Base-by-base conservation (phyloP, 192 early-diverging fungal species). In the Umbelopsis ramanniana region DNA sequence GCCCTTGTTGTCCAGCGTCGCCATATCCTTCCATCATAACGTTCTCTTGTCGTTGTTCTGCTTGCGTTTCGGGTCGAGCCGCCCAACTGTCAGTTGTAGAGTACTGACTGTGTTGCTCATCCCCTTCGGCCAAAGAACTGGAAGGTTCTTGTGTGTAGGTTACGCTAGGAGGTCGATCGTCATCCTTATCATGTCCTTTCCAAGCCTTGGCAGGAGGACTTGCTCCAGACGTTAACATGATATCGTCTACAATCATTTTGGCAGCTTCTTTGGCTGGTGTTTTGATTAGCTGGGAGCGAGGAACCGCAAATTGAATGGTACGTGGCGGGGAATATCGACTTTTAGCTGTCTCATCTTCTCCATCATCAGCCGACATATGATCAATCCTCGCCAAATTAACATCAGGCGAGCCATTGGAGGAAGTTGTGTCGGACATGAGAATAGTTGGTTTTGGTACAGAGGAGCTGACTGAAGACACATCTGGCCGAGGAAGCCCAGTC, bases 261-360 rank as follows among this genome's bases (percentile, higher is more conserved):
- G 79, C 79, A 4, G 75, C 75, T 63, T 77, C 70, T 29, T 67
- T 68, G 4, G 72, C 72, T 0, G 79, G 79, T 7, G 79, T 77
- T 33, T 55, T 72, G 7, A 74, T 22, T 48, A 81, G 57, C 23
- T 57, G 60, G 2, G 72, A 74, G 21, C 45, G 69, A 35, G 79
- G 52, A 9, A 74, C 38, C 1, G 75, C 70, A 69, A 81, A 81
- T 52, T 77, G 72, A 19, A 81, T 69, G 0, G 75, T 81, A 21
- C 69, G 68, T 24, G 79, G 79, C 26, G 79, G 76, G 24, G 79
- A 81, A 6, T 63, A 63, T 23, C 24, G 22, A 60, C 21, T 46
- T n/a, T 40, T 63, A 11, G 7, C 9, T 63, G 12, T 63, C 26
- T 19, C 29, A 37, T 63, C 57, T 10, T 63, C 57, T 37, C 57